phyloP scores from a whole-genome alignment of 148 eudicot genomes.

The Rhododendron vialii region DNA sequence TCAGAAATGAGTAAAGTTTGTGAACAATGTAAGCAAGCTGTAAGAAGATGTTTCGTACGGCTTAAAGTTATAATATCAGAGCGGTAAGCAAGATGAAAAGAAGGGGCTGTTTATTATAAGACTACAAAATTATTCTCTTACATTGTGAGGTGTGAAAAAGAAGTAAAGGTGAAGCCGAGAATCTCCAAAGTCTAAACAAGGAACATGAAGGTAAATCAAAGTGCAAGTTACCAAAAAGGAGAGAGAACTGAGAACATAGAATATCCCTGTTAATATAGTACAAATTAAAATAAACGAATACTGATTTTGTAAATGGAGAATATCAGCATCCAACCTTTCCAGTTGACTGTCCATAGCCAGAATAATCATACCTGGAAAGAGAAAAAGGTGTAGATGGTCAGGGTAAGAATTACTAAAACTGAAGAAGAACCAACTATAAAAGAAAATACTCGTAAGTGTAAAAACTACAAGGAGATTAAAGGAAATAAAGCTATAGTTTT shows the following conservation, averaged over 20 bases:
- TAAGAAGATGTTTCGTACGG: neutral
- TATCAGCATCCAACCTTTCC: slow-evolving; percentile 67
- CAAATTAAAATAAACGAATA: neutral
- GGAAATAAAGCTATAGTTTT: neutral
- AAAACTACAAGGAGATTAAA: neutral
- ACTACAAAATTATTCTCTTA: neutral
- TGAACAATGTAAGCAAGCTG: neutral
- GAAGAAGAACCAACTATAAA: neutral
- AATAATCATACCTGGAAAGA: slow-evolving; percentile 81
- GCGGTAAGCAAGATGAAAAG: neutral
- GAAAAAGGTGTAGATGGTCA: neutral
- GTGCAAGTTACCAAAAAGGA: neutral
- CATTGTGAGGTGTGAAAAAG: neutral
- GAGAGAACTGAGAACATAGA: neutral
- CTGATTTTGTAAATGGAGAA: neutral
- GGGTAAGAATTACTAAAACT: neutral
- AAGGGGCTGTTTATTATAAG: neutral
- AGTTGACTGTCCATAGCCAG: slow-evolving; percentile 94
- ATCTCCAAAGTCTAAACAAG: neutral
- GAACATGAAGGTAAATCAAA: neutral
- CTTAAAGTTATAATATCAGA: neutral
- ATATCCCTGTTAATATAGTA: neutral
- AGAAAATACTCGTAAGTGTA: neutral
- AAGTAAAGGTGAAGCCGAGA: neutral
- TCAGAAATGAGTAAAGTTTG: neutral